Conservation (phyloP, 2,329 filamentous ascomycete species). For the Epichloe aotearoae region DNA sequence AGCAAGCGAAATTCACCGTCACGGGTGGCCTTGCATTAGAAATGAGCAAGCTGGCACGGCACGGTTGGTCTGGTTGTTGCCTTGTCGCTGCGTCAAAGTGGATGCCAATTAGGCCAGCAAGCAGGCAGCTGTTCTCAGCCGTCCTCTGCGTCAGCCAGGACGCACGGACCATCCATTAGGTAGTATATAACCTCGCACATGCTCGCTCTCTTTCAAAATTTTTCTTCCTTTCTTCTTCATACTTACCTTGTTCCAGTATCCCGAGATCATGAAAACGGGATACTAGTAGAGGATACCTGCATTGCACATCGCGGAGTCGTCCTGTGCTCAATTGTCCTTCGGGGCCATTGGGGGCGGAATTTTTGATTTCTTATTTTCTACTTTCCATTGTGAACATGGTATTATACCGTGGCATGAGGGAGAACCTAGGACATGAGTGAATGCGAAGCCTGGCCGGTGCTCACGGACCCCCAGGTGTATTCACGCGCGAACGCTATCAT, state of each 20-base stretch:
- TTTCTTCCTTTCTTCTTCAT: slow-evolving; percentile 28
- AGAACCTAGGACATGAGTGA: neutral
- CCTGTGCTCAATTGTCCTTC: slow-evolving; percentile 36
- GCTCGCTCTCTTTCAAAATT: slow-evolving; percentile 6
- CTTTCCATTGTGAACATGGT: slow-evolving; percentile 2
- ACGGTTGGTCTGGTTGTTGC: neutral
- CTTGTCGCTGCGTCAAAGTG: neutral
- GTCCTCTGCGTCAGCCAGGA: neutral
- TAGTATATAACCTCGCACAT: slow-evolving; percentile 11
- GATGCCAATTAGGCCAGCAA: slow-evolving; percentile 6
- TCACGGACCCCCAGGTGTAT: too few relatives aligned
- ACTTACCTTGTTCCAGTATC: slow-evolving; percentile 35
- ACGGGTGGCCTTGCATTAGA: too few relatives aligned
- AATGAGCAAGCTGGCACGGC: too few relatives aligned
- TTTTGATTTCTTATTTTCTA: slow-evolving; percentile 26
- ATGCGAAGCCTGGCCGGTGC: neutral
- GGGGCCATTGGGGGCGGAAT: slow-evolving; percentile 37
- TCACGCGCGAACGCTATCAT: neutral
- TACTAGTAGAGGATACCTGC: slow-evolving; percentile 33
- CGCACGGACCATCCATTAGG: slow-evolving; percentile 11
- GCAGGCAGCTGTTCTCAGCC: slow-evolving; percentile 3
- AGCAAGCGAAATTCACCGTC: too few relatives aligned
- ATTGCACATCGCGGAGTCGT: slow-evolving; percentile 40
- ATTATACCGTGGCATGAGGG: neutral
- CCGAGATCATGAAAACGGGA: slow-evolving; percentile 30